phyloP scores from a whole-genome alignment of 163 green algal species.

The Chloromonas sp. region DNA sequence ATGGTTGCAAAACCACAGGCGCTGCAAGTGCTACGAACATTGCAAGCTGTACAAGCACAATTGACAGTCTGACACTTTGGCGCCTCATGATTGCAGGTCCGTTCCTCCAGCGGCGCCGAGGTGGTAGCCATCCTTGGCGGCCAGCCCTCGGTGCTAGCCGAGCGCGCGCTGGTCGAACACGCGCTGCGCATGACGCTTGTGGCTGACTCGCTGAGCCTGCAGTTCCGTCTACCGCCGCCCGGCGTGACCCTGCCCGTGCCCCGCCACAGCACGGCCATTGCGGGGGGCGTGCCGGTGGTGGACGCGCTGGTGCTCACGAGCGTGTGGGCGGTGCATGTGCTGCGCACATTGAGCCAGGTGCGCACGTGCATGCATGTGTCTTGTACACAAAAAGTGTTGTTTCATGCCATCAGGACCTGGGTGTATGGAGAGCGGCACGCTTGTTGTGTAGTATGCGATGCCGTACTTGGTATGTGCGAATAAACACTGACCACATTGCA shows the following conservation, averaged over 20 bases:
- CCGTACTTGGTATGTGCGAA: no score
- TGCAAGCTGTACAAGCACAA: no score
- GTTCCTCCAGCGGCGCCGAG: slow-evolving; percentile 34
- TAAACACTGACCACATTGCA: no score
- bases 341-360: slow-evolving; percentile 66
- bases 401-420: no score
- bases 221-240: slow-evolving; percentile 58
- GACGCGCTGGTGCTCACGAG: slow-evolving; percentile 64
- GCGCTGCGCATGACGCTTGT: slow-evolving; percentile 70
- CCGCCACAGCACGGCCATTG: slow-evolving; percentile 38
- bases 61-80: no score
- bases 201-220: slow-evolving; percentile 65
- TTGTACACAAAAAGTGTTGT: no score
- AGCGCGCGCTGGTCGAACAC: slow-evolving; percentile 55
- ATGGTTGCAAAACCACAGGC: no score
- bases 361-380: background rate
- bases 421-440: no score
- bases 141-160: slow-evolving; percentile 44
- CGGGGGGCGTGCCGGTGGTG: slow-evolving; percentile 50
- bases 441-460: no score
- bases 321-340: slow-evolving; percentile 69
- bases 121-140: slow-evolving; percentile 61
- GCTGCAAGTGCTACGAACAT: no score
- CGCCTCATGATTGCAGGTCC: slow-evolving; percentile 7
- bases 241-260: slow-evolving; percentile 39